Evolutionary conservation across 2,329 filamentous ascomycete genomes (phyloP), one percentile per base, ranked within the genome.

Genomic region (Pseudogymnoascus sp.): DNA sequence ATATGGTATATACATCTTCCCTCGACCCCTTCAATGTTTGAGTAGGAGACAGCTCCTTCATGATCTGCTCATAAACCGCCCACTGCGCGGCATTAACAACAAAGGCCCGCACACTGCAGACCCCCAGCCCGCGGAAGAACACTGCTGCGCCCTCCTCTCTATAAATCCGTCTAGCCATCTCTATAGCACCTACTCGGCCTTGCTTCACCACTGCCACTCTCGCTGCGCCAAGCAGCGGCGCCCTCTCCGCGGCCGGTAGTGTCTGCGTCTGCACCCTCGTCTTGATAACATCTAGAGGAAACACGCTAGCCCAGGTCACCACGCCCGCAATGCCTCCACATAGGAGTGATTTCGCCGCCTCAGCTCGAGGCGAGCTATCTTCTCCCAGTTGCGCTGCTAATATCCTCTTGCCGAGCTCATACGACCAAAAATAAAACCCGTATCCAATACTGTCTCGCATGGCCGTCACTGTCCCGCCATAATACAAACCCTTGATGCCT

Each of bases 351-450:
- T 86, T 88, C 36, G 83, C 75, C 1, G 86, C 82, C 60, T 77
- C 74, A 60, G 79, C 70, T 75, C 80, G 71, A 19, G 81, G 74
- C 11, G 75, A 62, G 30, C 28, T 38, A 19, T 61, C 55, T 11
- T 64, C 41, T 9, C 52, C 63, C 60, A 66, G 65, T 45, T 62
- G 66, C 3, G 62, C 52, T n/a, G 61, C 77, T 74, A 86, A 79
- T 61, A 79, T 77, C 36, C 84, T 81, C 66, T 88, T 91, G 66
- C 81, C 84, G 63, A 92, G 77, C 74, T 95, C 90, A 71, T 97
- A 97, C 1, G 89, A 88, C 89, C 90, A 96, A 74, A 97, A 97
- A 72, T 97, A 97, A 74, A 97, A 97, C 0, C 92, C 93, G 75
- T 97, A 97, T n/a, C 93, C 93, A 62, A 97, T 83, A 63, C 88